phyloP scores from a whole-genome alignment of 2,329 filamentous ascomycete species.

The Blastomyces parvus region DNA sequence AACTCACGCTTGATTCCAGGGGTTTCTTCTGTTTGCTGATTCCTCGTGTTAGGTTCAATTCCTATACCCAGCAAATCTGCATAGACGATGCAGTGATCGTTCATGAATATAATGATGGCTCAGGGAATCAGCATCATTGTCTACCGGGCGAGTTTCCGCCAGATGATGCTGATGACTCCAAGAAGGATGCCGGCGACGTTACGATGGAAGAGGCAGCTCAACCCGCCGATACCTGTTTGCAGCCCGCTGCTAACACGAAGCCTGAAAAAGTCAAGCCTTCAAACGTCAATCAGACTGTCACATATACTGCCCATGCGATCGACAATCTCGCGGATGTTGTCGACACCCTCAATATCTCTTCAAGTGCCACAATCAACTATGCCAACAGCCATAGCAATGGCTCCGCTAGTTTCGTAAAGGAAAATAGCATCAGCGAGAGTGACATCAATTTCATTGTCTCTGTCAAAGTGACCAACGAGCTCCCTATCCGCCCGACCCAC shows the following conservation, averaged over 20 bases:
- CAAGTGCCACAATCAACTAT: constrained; percentile 31
- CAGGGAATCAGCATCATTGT: neutral
- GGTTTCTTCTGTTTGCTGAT: constrained; percentile 8
- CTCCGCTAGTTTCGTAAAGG: constrained; percentile 16
- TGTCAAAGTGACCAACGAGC: constrained; percentile 19
- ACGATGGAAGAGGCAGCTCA: neutral
- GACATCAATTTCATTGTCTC: constrained; percentile 19
- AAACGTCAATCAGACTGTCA: constrained; percentile 24
- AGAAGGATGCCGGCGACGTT: neutral
- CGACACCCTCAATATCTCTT: constrained; percentile 33
- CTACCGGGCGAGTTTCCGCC: constrained; percentile 7
- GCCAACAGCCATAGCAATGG: constrained; percentile 26
- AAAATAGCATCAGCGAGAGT: constrained; percentile 17
- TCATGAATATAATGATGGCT: constrained; percentile 8
- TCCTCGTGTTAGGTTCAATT: constrained; percentile 24
- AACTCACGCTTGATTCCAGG: constrained; percentile 4
- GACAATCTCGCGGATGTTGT: constrained; percentile 32
- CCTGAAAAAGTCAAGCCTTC: neutral
- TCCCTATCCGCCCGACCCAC: constrained; percentile 5
- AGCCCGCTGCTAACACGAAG: neutral
- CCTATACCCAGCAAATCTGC: constrained; percentile 33
- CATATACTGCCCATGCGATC: constrained; percentile 24
- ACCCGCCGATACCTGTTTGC: neutral
- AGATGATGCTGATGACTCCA: neutral
- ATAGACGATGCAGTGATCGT: constrained; percentile 30